Percentiles rank a stretch among this genome's conserved stretches.
These are phyloP conservation scores for Xylaria sp. DNA, from an alignment of 2,329 filamentous ascomycete species.

Conservation along the genomic window DNA sequence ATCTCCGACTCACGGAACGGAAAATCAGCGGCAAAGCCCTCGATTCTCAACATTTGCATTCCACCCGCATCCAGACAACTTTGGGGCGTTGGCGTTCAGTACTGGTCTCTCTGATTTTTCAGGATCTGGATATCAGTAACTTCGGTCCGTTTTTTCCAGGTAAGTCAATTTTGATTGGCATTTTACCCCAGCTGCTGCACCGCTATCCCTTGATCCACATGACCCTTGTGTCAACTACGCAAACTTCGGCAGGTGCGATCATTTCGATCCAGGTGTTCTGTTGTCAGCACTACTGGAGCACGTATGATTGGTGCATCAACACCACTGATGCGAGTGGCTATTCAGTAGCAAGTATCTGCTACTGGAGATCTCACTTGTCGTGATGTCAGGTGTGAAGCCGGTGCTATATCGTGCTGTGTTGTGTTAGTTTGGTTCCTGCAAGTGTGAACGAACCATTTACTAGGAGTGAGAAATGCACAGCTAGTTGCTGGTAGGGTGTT, in stretches of 20 bases:
- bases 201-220: not conserved
- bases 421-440: too few species aligned
- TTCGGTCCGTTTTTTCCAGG: conserved; percentile 29
- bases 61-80: conserved; percentile 31
- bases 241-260: not conserved
- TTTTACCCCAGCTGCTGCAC: not conserved
- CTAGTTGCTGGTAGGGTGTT: not conserved
- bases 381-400: too few species aligned
- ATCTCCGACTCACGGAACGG: conserved; percentile 24
- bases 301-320: not conserved
- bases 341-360: not conserved
- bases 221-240: not conserved
- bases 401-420: not conserved
- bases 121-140: conserved; percentile 37
- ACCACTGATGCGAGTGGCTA: too few species aligned
- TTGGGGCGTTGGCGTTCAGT: conserved; percentile 40
- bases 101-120: conserved; percentile 37
- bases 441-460: too few species aligned
- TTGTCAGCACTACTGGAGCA: not conserved
- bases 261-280: not conserved
- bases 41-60: conserved; percentile 36
- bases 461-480: not conserved
- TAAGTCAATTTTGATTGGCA: conserved; percentile 13
- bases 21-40: conserved; percentile 31
- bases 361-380: not conserved